Evolutionary conservation across 495 filamentous ascomycete species (phyloP).

Genomic region (Penicillium robsamsonii): DNA sequence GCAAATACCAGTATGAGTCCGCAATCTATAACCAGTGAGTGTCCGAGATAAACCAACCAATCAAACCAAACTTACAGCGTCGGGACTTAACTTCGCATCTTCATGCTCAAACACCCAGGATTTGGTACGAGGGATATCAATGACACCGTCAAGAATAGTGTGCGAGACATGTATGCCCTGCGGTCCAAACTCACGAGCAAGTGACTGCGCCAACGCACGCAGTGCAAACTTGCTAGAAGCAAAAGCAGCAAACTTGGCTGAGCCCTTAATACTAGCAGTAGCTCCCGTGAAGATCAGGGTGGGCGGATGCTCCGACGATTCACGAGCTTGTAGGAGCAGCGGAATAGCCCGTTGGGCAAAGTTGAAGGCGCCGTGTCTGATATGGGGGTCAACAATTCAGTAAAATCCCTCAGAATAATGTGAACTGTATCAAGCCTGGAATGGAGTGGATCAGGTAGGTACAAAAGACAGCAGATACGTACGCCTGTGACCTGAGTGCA

Average conservation of each 20-base stretch:
- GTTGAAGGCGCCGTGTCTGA: slow-evolving; percentile 69
- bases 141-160: slow-evolving; percentile 82
- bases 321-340: slow-evolving; percentile 60
- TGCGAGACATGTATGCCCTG: slow-evolving; percentile 87
- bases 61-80: slow-evolving; percentile 59
- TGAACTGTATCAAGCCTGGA: not conserved
- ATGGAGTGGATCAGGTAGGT: not conserved
- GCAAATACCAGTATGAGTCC: slow-evolving; percentile 83
- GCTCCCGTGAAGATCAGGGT: slow-evolving; percentile 85
- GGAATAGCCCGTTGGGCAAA: slow-evolving; percentile 76
- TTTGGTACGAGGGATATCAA: slow-evolving; percentile 76
- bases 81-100: slow-evolving; percentile 76
- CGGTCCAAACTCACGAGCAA: slow-evolving; percentile 87
- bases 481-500: slow-evolving; percentile 61
- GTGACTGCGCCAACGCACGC: slow-evolving; percentile 70
- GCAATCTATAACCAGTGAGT: slow-evolving; percentile 66
- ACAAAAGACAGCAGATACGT: slow-evolving; percentile 25
- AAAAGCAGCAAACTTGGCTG: slow-evolving; percentile 67
- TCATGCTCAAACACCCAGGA: slow-evolving; percentile 55
- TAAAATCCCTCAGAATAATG: not conserved
- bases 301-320: slow-evolving; percentile 57
- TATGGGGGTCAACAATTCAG: not conserved
- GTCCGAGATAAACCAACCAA: not conserved
- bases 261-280: slow-evolving; percentile 76
- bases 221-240: slow-evolving; percentile 79